Evolutionary conservation across 345 rosid genomes (phyloP).

Genomic region (Bruguiera parviflora): DNA sequence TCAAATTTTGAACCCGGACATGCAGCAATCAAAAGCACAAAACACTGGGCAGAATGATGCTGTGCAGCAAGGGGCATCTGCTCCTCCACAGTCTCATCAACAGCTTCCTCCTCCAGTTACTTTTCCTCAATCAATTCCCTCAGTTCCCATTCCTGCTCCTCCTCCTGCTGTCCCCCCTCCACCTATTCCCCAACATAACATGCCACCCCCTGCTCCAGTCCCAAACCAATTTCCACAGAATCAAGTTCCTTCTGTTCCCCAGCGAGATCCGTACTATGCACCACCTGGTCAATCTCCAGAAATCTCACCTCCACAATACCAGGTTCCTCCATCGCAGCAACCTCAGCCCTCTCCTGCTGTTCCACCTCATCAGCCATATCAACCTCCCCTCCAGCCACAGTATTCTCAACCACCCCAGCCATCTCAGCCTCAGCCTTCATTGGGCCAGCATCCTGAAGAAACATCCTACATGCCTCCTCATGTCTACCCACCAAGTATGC

Average conservation of each 20-base stretch:
- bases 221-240: constrained; percentile 54
- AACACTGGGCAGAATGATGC: constrained; percentile 40
- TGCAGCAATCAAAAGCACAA: constrained; percentile 41
- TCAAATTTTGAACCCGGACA: constrained; percentile 51
- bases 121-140: constrained; percentile 38
- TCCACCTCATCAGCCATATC: constrained; percentile 60
- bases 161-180: constrained; percentile 38
- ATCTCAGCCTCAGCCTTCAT: constrained; percentile 47
- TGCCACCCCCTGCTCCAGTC: constrained; percentile 50
- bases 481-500: constrained; percentile 50
- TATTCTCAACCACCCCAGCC: constrained; percentile 57
- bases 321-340: constrained; percentile 46
- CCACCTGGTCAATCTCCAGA: constrained; percentile 62
- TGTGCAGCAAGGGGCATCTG: constrained; percentile 45
- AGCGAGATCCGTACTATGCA: constrained; percentile 61
- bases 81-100: constrained; percentile 45
- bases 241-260: constrained; percentile 51
- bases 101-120: constrained; percentile 37
- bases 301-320: constrained; percentile 59
- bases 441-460: constrained; percentile 66
- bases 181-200: constrained; percentile 43
- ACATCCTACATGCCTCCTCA: constrained; percentile 52
- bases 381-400: constrained; percentile 40
- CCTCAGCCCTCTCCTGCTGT: constrained; percentile 38
- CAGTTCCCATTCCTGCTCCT: constrained; percentile 21